Percentiles rank a stretch among this genome's conserved stretches.
phyloP scores from a whole-genome alignment of 768 basidiomycete species.

The Tulasnella calospora region DNA sequence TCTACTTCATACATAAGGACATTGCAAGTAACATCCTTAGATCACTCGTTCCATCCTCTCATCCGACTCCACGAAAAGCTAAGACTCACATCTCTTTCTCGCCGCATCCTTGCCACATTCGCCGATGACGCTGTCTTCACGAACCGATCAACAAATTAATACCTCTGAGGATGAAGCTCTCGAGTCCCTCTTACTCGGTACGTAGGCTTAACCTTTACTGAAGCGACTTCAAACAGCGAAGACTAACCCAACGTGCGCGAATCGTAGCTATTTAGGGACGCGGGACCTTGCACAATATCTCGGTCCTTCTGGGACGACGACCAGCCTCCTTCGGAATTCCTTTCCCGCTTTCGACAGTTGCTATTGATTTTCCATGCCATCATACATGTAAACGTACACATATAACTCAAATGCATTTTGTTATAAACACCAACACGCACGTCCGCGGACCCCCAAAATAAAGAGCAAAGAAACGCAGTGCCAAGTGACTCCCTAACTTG shows the following conservation, averaged over 20 bases:
- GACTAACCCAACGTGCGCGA: neutral
- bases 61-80: neutral
- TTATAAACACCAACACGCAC: neutral
- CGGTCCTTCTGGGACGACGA: neutral
- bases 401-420: neutral
- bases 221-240: neutral
- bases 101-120: neutral
- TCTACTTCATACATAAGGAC: neutral
- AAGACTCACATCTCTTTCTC: neutral
- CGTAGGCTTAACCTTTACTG: neutral
- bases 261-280: neutral
- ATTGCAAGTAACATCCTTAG: neutral
- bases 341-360: neutral
- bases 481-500: too few relatives aligned
- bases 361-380: neutral
- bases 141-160: neutral
- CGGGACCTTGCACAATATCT: too few relatives aligned
- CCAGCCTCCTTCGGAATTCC: neutral
- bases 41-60: neutral
- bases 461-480: too few relatives aligned
- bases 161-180: slow-evolving; percentile 1
- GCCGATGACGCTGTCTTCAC: neutral
- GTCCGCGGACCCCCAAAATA: too few relatives aligned
- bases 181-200: slow-evolving; percentile 11
- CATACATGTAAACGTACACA: neutral